Conservation (phyloP, 257 asterid genomes). For the Linderniella brevidens region DNA sequence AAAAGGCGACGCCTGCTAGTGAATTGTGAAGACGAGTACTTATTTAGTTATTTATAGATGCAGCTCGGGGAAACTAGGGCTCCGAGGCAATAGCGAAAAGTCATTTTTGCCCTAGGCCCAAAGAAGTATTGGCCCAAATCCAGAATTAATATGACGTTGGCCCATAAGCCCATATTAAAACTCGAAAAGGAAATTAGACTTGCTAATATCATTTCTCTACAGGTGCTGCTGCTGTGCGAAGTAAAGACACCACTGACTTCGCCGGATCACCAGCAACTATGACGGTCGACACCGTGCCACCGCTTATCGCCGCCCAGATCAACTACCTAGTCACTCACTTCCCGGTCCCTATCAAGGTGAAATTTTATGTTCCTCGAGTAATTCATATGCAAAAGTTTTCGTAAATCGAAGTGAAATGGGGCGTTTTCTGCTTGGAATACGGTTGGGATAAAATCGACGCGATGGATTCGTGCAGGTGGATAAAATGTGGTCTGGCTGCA, state of each 20-base stretch:
- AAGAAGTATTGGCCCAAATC: too few relatives aligned
- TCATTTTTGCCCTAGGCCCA: too few relatives aligned
- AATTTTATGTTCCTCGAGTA: not conserved
- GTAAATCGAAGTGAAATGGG: not conserved
- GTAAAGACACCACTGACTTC: not conserved
- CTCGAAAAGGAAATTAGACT: too few relatives aligned
- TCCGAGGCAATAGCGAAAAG: too few relatives aligned
- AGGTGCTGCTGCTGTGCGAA: too few relatives aligned
- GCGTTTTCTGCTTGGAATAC: not conserved
- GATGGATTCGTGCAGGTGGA: constrained; percentile 50
- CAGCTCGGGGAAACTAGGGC: too few relatives aligned
- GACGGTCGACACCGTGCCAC: constrained; percentile 73
- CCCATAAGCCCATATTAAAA: too few relatives aligned
- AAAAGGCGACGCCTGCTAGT: too few relatives aligned
- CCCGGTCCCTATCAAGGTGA: constrained; percentile 72
- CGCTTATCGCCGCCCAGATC: constrained; percentile 72
- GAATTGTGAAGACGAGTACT: too few relatives aligned
- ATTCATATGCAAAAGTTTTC: not conserved
- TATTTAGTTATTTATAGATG: too few relatives aligned
- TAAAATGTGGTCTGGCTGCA: constrained; percentile 77
- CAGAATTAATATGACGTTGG: too few relatives aligned
- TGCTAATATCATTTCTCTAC: not conserved
- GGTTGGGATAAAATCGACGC: not conserved
- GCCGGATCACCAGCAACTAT: constrained; percentile 18
- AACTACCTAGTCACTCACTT: constrained; percentile 43